Conservation (phyloP, 345 rosid genomes). For the Euclidium syriacum region DNA sequence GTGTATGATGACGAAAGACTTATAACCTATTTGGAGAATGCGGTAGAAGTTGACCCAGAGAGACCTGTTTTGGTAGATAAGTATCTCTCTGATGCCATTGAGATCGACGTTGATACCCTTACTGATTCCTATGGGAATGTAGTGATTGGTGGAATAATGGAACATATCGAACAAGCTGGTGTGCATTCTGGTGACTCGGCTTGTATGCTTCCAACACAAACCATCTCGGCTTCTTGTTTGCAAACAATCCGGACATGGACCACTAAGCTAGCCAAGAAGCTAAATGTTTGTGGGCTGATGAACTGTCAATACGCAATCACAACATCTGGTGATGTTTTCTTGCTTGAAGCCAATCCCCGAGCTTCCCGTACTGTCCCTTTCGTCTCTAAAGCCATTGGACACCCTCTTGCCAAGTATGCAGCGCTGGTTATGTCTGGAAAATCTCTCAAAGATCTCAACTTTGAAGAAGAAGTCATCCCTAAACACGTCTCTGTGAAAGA, state of each 20-base stretch:
- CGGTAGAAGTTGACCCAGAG: slow-evolving; percentile 92
- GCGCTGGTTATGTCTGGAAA: slow-evolving; percentile 90
- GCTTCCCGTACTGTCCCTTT: slow-evolving; percentile 97
- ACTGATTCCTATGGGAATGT: slow-evolving; percentile 78
- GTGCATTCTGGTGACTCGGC: slow-evolving; percentile 99
- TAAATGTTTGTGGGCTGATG: slow-evolving; percentile 93
- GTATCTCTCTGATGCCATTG: slow-evolving; percentile 85
- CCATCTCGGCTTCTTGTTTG: slow-evolving; percentile 66
- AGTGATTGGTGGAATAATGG: slow-evolving; percentile 97
- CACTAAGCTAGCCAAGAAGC: slow-evolving; percentile 60
- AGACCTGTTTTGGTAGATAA: slow-evolving; percentile 86
- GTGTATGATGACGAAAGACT: slow-evolving; percentile 80
- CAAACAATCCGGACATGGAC: slow-evolving; percentile 81
- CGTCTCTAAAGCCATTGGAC: slow-evolving; percentile 97
- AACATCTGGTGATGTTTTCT: slow-evolving; percentile 69
- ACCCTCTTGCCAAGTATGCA: slow-evolving; percentile 90
- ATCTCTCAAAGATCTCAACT: slow-evolving; percentile 60
- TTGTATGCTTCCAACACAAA: slow-evolving; percentile 84
- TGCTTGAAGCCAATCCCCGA: slow-evolving; percentile 97
- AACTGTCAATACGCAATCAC: slow-evolving; percentile 92
- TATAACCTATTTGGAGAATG: slow-evolving; percentile 70
- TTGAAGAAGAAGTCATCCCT: slow-evolving; percentile 80
- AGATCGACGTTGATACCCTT: slow-evolving; percentile 85
- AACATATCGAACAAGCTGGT: slow-evolving; percentile 98
- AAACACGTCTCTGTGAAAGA: slow-evolving; percentile 83